These are phyloP conservation scores for Leccinellum rugosiceps DNA, from an alignment of 768 basidiomycete genomes.

Conservation along the genomic window DNA sequence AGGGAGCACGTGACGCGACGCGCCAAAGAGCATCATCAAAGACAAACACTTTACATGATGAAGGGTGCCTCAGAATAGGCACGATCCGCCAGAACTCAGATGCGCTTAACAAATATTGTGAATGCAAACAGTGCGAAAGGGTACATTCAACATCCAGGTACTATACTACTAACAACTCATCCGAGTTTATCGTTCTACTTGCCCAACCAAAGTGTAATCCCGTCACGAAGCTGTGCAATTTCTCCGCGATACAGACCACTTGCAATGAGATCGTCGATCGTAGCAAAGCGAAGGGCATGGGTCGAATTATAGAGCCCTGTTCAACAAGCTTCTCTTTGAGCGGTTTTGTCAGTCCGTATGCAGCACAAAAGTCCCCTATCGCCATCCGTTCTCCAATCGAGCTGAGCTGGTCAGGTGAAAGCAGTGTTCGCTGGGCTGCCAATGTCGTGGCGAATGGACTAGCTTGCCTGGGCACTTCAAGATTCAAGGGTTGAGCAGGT, in stretches of 20 bases:
- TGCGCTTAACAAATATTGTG: too few relatives aligned
- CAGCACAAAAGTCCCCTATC: not conserved
- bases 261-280: not conserved
- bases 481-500: not conserved
- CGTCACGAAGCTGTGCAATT: not conserved
- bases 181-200: too few relatives aligned
- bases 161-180: too few relatives aligned
- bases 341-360: not conserved
- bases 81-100: too few relatives aligned
- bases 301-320: not conserved
- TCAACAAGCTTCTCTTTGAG: not conserved
- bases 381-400: not conserved
- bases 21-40: conserved; percentile 12
- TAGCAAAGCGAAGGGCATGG: not conserved
- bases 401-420: not conserved
- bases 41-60: conserved; percentile 20
- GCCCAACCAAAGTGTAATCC: not conserved
- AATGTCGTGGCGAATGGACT: not conserved
- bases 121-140: too few relatives aligned
- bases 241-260: not conserved
- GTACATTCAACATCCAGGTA: too few relatives aligned
- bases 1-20: conserved; percentile 30
- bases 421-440: not conserved
- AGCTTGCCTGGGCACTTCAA: not conserved
- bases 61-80: too few relatives aligned